Evolutionary conservation across 345 rosid species (phyloP).

Genomic region (Syzygium jambos): DNA sequence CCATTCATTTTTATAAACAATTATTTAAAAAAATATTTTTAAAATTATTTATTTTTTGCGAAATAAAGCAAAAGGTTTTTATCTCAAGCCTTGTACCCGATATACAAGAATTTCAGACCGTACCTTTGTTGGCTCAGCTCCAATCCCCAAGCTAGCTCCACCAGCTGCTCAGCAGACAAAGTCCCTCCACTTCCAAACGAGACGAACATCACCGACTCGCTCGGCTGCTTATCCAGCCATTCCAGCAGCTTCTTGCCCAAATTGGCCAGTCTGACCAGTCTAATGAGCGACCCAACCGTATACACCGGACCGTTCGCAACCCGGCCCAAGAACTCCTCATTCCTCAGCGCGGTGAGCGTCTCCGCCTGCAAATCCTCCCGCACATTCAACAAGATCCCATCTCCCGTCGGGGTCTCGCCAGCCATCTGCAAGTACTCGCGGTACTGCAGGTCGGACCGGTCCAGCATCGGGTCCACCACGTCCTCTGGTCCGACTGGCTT

Average conservation of each 20-base stretch:
- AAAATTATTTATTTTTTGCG: too few relatives aligned
- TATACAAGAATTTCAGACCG: neutral
- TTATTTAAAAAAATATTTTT: too few relatives aligned
- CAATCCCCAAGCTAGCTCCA: conserved; percentile 56
- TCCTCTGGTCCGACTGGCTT: conserved; percentile 34
- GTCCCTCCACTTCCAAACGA: conserved; percentile 79
- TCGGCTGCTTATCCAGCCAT: conserved; percentile 50
- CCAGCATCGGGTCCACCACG: conserved; percentile 24
- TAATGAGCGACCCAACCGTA: conserved; percentile 35
- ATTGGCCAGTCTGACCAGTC: neutral
- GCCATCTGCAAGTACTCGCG: conserved; percentile 5
- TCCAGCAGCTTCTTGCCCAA: neutral
- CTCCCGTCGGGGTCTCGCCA: conserved; percentile 11
- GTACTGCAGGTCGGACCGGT: conserved; percentile 16
- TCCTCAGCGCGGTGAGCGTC: conserved; percentile 27
- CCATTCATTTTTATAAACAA: too few relatives aligned
- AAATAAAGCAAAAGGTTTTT: fast-evolving
- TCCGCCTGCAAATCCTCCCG: conserved; percentile 45
- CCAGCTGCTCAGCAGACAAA: conserved; percentile 31
- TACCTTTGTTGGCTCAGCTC: conserved; percentile 37
- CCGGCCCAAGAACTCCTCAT: conserved; percentile 4
- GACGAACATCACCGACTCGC: conserved; percentile 43
- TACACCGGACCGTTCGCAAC: conserved; percentile 22
- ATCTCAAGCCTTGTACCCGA: fast-evolving
- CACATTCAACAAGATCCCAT: conserved; percentile 50